phyloP scores from a whole-genome alignment of 768 basidiomycete genomes.

The Paxillus ammoniavirescens region DNA sequence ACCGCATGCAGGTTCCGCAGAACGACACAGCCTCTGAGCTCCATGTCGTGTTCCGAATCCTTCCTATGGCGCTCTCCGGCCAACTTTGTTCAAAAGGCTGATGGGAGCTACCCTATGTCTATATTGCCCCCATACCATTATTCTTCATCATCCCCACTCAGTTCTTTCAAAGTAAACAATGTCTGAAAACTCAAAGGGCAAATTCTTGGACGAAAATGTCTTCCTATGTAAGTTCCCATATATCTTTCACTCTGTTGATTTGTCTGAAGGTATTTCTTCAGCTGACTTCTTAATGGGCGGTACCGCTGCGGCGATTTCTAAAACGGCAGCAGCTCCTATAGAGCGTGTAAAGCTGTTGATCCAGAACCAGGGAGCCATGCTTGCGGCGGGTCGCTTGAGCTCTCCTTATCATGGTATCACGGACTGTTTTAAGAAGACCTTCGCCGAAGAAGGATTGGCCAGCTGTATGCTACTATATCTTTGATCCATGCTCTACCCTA shows the following conservation, averaged over 20 bases:
- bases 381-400: constrained; percentile 34
- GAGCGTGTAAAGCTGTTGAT: constrained; percentile 40
- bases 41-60: constrained; percentile 9
- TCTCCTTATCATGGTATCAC: constrained; percentile 36
- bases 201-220: constrained; percentile 3
- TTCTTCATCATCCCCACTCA: constrained; percentile 20
- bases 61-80: constrained; percentile 3
- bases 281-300: constrained; percentile 40
- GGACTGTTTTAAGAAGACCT: constrained; percentile 35
- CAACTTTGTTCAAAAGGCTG: constrained; percentile 8
- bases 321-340: constrained; percentile 40
- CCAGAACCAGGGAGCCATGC: constrained; percentile 40
- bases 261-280: constrained; percentile 11
- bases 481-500: not conserved
- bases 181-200: constrained; percentile 2
- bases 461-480: constrained; percentile 29
- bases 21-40: not conserved
- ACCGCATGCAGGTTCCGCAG: not conserved
- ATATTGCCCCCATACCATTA: not conserved
- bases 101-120: no score
- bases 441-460: constrained; percentile 35
- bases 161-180: constrained; percentile 2
- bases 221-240: constrained; percentile 17
- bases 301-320: constrained; percentile 35
- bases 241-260: not conserved